Evolutionary conservation across 2,329 filamentous ascomycete species (phyloP).

Genomic region (Colletotrichum shisoi): DNA sequence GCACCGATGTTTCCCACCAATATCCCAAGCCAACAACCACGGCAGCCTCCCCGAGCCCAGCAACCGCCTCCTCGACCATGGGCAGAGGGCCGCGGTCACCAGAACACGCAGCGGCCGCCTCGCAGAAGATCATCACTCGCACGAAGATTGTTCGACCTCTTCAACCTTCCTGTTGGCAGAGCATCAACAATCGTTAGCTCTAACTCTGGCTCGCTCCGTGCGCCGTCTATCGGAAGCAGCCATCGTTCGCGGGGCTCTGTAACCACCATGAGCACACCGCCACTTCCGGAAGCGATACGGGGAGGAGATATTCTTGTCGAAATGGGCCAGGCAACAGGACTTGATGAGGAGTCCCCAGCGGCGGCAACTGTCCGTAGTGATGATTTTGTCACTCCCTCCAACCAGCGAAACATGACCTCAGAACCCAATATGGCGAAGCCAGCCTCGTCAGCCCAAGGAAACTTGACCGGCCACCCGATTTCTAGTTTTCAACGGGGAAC

Average conservation of each 20-base stretch:
- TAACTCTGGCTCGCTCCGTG: constrained; percentile 9
- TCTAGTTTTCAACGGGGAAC: background rate
- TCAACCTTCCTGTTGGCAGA: constrained; percentile 47
- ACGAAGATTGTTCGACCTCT: constrained; percentile 41
- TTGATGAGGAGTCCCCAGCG: background rate
- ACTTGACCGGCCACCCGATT: background rate
- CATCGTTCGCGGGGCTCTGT: constrained; percentile 16
- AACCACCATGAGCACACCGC: constrained; percentile 10
- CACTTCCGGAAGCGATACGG: background rate
- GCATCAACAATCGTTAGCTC: constrained; percentile 49
- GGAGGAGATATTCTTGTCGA: background rate
- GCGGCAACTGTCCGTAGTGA: constrained; percentile 51
- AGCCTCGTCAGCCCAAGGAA: background rate
- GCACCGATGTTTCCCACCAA: background rate
- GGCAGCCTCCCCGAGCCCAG: constrained; percentile 3
- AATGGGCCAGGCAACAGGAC: background rate
- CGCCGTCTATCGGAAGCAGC: constrained; percentile 10
- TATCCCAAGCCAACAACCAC: background rate
- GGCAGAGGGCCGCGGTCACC: background rate
- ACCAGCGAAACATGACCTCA: background rate
- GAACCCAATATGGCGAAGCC: too few species aligned
- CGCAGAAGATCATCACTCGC: constrained; percentile 17
- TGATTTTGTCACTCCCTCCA: constrained; percentile 44
- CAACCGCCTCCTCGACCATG: constrained; percentile 2
- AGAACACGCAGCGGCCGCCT: constrained; percentile 3